Evolutionary conservation across 192 early-diverging fungal genomes (phyloP).

Genomic region (Rhizophlyctis rosea): DNA sequence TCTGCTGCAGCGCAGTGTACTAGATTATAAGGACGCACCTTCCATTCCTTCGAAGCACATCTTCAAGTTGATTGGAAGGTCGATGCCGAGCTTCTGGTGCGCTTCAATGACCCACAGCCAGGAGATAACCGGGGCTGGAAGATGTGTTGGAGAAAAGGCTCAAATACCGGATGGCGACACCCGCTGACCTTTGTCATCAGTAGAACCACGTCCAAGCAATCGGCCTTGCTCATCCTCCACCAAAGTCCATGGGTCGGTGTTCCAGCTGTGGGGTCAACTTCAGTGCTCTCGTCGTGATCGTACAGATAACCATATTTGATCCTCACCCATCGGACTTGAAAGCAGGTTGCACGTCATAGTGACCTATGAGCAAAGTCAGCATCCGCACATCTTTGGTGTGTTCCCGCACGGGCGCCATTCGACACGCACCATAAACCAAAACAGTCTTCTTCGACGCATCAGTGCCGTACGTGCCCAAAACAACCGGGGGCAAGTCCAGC

Average conservation of each 20-base stretch:
- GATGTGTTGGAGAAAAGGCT: neutral
- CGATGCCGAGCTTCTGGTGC: constrained; percentile 84
- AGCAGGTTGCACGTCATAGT: constrained; percentile 98
- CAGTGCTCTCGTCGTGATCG: neutral
- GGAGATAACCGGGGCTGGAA: constrained; percentile 73
- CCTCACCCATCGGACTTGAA: constrained; percentile 38
- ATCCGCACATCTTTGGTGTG: neutral
- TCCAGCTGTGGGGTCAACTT: constrained; percentile 64
- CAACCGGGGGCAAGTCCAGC: constrained; percentile 85
- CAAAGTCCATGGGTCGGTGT: constrained; percentile 85
- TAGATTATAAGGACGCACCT: constrained; percentile 32
- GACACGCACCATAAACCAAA: constrained; percentile 77
- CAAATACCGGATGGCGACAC: neutral
- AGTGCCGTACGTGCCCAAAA: constrained; percentile 87
- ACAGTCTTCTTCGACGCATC: constrained; percentile 93
- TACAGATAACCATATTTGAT: neutral
- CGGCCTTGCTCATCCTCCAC: constrained; percentile 80
- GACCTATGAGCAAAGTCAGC: constrained; percentile 44
- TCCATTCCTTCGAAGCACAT: constrained; percentile 98
- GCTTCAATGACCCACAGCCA: constrained; percentile 97
- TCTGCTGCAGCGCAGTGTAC: constrained; percentile 1
- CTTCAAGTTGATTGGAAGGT: constrained; percentile 92
- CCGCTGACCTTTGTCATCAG: constrained; percentile 88
- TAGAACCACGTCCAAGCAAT: constrained; percentile 86
- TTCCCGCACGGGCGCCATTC: neutral